Conservation (phyloP, 768 basidiomycete species). For the Podaxis pistillaris region DNA sequence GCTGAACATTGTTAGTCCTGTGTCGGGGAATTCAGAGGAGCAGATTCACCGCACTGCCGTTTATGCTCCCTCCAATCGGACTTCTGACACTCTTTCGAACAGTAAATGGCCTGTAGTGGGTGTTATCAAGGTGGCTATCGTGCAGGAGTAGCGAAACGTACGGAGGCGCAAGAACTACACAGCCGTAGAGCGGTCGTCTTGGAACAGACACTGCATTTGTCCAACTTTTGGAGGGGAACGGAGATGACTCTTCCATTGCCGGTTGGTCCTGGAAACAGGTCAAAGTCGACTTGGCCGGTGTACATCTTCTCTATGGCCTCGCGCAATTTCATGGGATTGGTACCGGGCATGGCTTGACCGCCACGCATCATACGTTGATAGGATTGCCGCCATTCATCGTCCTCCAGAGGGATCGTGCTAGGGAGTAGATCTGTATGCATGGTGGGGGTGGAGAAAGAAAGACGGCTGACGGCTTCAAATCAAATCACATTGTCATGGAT, state of each 20-base stretch:
- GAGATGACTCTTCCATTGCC: slow-evolving; percentile 1
- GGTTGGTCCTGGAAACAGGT: background rate
- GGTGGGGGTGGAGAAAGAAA: background rate
- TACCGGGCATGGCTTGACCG: background rate
- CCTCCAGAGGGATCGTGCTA: background rate
- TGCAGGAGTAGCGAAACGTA: background rate
- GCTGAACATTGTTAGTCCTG: background rate
- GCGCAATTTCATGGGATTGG: background rate
- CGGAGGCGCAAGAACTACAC: slow-evolving; percentile 17
- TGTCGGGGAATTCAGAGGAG: background rate
- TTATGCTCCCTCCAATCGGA: slow-evolving; percentile 18
- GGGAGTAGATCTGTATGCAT: background rate
- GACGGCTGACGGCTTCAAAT: background rate
- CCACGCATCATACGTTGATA: slow-evolving; percentile 5
- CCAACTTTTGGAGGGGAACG: slow-evolving; percentile 14
- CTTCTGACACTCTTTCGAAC: slow-evolving; percentile 15
- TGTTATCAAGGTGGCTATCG: background rate
- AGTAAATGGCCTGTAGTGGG: slow-evolving; percentile 13
- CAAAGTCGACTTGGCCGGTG: slow-evolving; percentile 2
- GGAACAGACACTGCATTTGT: slow-evolving; percentile 15
- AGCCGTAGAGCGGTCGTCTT: slow-evolving; percentile 7
- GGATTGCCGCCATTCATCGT: background rate
- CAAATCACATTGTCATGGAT: too few relatives aligned
- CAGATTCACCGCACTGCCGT: slow-evolving; percentile 11
- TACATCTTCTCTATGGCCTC: background rate